A percentile compares a stretch with the other conserved stretches of the same genome.
phyloP scores from a whole-genome alignment of 2,329 filamentous ascomycete species.

The Arthrobotrys musiformis region DNA sequence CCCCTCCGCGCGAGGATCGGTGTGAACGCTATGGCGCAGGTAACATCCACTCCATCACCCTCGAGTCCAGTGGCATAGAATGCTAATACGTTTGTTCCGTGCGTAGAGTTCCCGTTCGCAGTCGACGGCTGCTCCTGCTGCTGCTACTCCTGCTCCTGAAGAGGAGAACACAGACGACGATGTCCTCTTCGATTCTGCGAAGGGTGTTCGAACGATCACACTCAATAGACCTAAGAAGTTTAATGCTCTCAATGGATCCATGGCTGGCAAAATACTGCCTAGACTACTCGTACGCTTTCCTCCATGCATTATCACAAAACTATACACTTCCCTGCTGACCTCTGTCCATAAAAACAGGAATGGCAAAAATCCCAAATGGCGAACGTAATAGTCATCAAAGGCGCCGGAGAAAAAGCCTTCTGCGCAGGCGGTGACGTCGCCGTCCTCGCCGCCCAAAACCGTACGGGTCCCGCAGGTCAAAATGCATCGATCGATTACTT shows the following conservation, averaged over 20 bases:
- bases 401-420: conserved; percentile 83
- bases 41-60: not conserved
- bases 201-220: conserved; percentile 89
- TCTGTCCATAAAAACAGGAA: conserved; percentile 67
- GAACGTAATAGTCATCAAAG: conserved; percentile 91
- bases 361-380: conserved; percentile 96
- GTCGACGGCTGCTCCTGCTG: conserved; percentile 63
- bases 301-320: not conserved
- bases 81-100: not conserved
- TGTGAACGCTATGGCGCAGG: conserved; percentile 32
- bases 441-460: conserved; percentile 79
- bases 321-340: not conserved
- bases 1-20: conserved; percentile 41
- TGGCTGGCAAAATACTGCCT: conserved; percentile 93
- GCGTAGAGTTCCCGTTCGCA: not conserved
- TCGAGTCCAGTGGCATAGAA: not conserved
- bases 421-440: conserved; percentile 94
- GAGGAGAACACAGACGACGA: conserved; percentile 71
- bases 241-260: conserved; percentile 91
- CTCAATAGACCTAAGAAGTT: conserved; percentile 92
- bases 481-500: conserved; percentile 87
- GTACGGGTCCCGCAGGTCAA: conserved; percentile 71
- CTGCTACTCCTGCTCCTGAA: conserved; percentile 56
- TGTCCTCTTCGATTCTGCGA: conserved; percentile 89
- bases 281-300: conserved; percentile 71